phyloP scores from a whole-genome alignment of 169 alveolate species.

The Cryptosporidium andersoni region DNA sequence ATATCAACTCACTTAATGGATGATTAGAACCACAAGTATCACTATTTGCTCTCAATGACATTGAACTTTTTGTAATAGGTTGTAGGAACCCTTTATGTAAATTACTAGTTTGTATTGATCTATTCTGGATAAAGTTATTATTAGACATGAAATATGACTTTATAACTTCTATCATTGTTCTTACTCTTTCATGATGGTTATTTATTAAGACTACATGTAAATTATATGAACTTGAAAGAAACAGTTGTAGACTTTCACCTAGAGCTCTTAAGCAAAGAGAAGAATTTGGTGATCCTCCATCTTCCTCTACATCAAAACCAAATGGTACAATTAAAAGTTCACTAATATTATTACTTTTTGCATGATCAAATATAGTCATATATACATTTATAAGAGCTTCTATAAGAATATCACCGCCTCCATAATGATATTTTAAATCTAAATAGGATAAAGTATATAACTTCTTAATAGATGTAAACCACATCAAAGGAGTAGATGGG shows the following conservation, averaged over 20 bases:
- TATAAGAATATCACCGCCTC: not conserved
- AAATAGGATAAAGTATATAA: not conserved
- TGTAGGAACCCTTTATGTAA: not conserved
- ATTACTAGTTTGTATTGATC: not conserved
- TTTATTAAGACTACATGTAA: slow-evolving; percentile 12
- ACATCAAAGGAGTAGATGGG: not conserved
- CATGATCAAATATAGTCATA: slow-evolving; percentile 1
- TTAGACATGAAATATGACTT: slow-evolving; percentile 36
- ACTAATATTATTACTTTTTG: not conserved
- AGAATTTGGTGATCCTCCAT: not conserved
- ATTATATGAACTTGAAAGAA: not conserved
- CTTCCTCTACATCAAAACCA: slow-evolving; percentile 5
- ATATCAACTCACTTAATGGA: slow-evolving; percentile 56
- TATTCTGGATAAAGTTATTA: not conserved
- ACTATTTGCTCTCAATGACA: not conserved
- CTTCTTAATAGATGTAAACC: slow-evolving; percentile 39
- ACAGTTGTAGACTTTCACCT: slow-evolving; percentile 11
- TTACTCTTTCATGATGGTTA: not conserved
- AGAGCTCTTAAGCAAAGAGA: slow-evolving; percentile 16
- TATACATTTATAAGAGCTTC: slow-evolving; percentile 3
- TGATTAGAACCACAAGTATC: slow-evolving; percentile 23
- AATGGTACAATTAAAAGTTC: slow-evolving; percentile 47
- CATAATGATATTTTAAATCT: not conserved
- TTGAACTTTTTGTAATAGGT: not conserved
- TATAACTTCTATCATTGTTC: not conserved